Evolutionary conservation across 1,284 basidiomycete species (phyloP).

Genomic region (Somion occarium): DNA sequence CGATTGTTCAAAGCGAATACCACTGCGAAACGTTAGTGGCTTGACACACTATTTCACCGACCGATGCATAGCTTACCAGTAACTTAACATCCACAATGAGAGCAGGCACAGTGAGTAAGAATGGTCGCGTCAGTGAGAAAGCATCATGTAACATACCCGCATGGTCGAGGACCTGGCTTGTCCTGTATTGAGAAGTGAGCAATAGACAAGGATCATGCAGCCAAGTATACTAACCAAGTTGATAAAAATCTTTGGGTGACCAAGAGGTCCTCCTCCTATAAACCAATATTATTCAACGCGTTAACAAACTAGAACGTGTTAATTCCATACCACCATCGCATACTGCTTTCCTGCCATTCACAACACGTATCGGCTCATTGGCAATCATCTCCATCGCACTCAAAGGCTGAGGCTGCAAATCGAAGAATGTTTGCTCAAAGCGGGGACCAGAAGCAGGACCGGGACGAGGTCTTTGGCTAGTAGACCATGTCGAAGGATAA

Average conservation of each 20-base stretch:
- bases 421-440: slow-evolving; percentile 89
- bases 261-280: slow-evolving; percentile 89
- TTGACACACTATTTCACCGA: too few relatives aligned
- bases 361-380: slow-evolving; percentile 81
- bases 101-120: slow-evolving; percentile 13
- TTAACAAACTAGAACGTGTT: background rate
- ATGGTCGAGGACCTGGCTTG: slow-evolving; percentile 69
- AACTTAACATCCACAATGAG: slow-evolving; percentile 40
- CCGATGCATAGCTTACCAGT: slow-evolving; percentile 79
- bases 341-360: slow-evolving; percentile 77
- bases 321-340: slow-evolving; percentile 87
- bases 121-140: background rate
- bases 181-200: slow-evolving; percentile 40
- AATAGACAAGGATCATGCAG: background rate
- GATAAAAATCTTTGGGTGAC: slow-evolving; percentile 96
- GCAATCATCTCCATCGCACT: slow-evolving; percentile 89
- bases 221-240: slow-evolving; percentile 65
- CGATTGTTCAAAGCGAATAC: slow-evolving; percentile 75
- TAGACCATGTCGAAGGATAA: slow-evolving; percentile 72
- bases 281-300: slow-evolving; percentile 4
- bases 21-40: too few relatives aligned
- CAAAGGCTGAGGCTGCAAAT: slow-evolving; percentile 84
- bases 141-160: slow-evolving; percentile 60
- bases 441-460: slow-evolving; percentile 57
- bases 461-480: slow-evolving; percentile 64